Base-by-base conservation (phyloP, 805 yeast species). In the Lipomyces orientalis region DNA sequence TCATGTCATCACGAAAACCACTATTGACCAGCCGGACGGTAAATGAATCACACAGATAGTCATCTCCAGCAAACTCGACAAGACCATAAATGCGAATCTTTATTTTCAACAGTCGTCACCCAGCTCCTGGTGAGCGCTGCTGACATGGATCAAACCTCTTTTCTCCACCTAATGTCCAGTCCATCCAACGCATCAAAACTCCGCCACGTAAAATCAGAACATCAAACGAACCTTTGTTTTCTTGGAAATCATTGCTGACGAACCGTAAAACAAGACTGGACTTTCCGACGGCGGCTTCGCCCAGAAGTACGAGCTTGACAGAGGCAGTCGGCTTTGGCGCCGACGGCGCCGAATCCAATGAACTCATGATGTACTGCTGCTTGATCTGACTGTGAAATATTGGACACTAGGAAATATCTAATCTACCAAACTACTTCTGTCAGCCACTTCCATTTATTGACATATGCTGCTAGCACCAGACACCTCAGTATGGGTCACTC, bases 241-340 rank as follows among this genome's bases (percentile, higher is more conserved):
- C 98, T 78, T 95, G 97, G 80, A 94, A 94, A 76, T 94, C 98
- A 79, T 94, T 92, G 71, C 93, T 88, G 55, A 94, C 98, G 79
- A 94, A 94, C 73, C 98, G 85, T 72, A 94, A 83, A 46, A 94
- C 98, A 39, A 94, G 84, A 5, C 97, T 91, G 3, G 97, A 91
- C 77, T 94, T 94, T 62, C 99, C 99, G 19, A 94, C 99, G 0
- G 99, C 99, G 0, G 98, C 98, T 77, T 94, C 99, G 35, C 99
- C 99, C 58, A 94, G 81, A 54, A 94, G 86, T 8, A 94, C 99
- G 65, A 94, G 84, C 79, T 94, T 94, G 64, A 94, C 97, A 16
- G 93, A 86, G 35, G 90, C 88, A 60, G 89, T 79, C 73, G 88
- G 83, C 73, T 82, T 82, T 3, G 73, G 69, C 22, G 71, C 75